A percentile compares a stretch with the other conserved stretches of the same genome.
Evolutionary conservation across 2,329 filamentous ascomycete species (phyloP).

Genomic region (Ceratocystis lukuohia): DNA sequence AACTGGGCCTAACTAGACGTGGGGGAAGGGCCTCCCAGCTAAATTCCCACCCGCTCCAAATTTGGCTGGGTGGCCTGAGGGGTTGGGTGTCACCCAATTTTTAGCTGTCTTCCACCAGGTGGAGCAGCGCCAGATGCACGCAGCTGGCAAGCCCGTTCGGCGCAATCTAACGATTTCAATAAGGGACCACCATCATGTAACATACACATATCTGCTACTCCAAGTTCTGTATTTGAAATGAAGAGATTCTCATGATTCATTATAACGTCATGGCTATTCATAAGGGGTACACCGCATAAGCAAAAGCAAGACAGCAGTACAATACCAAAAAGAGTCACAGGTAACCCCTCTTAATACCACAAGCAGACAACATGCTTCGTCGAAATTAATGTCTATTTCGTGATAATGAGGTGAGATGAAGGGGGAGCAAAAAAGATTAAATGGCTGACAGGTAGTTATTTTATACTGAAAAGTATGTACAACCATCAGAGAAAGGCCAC

Average conservation of each 20-base stretch:
- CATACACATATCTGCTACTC: neutral
- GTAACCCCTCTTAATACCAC: neutral
- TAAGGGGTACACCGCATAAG: neutral
- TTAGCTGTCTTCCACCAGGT: neutral
- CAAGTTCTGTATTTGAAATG: neutral
- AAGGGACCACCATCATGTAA: neutral
- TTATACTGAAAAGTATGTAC: slow-evolving; percentile 8
- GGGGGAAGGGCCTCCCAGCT: neutral
- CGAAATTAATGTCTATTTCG: neutral
- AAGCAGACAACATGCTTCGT: neutral
- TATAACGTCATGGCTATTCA: neutral
- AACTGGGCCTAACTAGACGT: neutral
- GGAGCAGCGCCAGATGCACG: neutral
- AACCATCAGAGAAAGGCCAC: neutral
- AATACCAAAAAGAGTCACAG: neutral
- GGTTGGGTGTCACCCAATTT: neutral
- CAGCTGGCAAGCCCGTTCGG: neutral
- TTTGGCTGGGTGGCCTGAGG: neutral
- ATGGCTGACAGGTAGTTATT: neutral
- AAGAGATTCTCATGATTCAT: neutral
- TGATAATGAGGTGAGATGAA: neutral
- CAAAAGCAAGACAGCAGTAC: neutral
- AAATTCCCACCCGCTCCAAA: neutral
- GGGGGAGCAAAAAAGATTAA: neutral
- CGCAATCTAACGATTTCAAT: neutral